Evolutionary conservation across 2,329 filamentous ascomycete species (phyloP).

Genomic region (Neurospora sp.): DNA sequence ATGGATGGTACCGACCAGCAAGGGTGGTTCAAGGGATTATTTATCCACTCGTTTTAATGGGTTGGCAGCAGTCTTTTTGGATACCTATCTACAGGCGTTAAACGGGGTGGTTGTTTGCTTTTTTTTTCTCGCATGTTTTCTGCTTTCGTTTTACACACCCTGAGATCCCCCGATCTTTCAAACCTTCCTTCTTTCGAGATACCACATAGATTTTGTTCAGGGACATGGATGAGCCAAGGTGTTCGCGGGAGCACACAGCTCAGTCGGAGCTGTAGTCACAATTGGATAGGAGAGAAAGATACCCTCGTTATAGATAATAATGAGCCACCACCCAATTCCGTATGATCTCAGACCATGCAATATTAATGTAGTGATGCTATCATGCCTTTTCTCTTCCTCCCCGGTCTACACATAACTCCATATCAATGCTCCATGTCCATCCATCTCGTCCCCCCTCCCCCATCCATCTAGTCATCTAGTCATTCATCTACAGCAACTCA

Average conservation of each 20-base stretch:
- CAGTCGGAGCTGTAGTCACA: background rate
- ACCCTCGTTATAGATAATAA: background rate
- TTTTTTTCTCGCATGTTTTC: background rate
- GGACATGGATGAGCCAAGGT: background rate
- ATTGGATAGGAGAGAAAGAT: background rate
- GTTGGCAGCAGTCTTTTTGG: background rate
- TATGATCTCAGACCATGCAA: background rate
- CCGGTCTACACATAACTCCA: background rate
- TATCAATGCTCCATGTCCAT: background rate
- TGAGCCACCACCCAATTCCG: background rate
- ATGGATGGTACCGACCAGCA: background rate
- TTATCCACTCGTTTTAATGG: background rate
- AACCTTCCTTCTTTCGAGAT: background rate
- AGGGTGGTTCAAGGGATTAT: background rate
- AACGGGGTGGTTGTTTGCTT: background rate
- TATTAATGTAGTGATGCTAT: background rate
- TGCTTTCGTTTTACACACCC: background rate
- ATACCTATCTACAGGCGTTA: background rate
- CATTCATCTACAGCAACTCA: conserved; percentile 23
- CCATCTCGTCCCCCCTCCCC: background rate
- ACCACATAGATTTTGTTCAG: background rate
- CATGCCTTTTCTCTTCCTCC: background rate
- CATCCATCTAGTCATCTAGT: background rate
- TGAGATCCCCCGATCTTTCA: background rate
- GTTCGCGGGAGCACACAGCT: background rate